A percentile compares a stretch with the other conserved stretches of the same genome.
Evolutionary conservation across 495 filamentous ascomycete species (phyloP).

Genomic region (Tuber aestivum): DNA sequence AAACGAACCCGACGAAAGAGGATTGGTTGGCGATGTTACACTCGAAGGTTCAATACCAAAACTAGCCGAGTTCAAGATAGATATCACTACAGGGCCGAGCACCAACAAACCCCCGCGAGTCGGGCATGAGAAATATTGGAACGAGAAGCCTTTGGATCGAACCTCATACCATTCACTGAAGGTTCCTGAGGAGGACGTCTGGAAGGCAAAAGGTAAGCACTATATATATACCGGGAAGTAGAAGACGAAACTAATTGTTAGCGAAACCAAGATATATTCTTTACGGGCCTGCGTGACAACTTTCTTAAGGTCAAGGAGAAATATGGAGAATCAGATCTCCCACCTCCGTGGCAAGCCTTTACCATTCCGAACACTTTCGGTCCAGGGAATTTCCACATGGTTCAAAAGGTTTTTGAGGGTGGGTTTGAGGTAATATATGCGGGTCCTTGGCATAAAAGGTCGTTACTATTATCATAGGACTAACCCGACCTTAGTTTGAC

Average conservation of each 20-base stretch:
- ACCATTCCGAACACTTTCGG: slow-evolving; percentile 65
- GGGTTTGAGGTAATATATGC: slow-evolving; percentile 59
- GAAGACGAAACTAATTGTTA: slow-evolving; percentile 11
- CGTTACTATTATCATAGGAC: neutral
- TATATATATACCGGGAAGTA: slow-evolving; percentile 29
- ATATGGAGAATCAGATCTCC: slow-evolving; percentile 64
- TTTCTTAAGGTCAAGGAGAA: slow-evolving; percentile 67
- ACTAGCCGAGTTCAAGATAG: slow-evolving; percentile 78
- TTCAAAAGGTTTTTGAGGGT: slow-evolving; percentile 90
- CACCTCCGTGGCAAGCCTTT: slow-evolving; percentile 81
- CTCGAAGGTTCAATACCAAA: slow-evolving; percentile 65
- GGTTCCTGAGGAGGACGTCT: slow-evolving; percentile 63
- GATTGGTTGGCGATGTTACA: slow-evolving; percentile 67
- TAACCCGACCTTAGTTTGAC: slow-evolving; percentile 60
- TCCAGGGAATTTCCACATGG: slow-evolving; percentile 73
- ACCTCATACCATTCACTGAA: slow-evolving; percentile 67
- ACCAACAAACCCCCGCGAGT: slow-evolving; percentile 58
- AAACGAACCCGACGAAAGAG: slow-evolving; percentile 44
- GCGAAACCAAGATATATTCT: slow-evolving; percentile 26
- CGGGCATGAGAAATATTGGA: slow-evolving; percentile 56
- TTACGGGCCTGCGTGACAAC: slow-evolving; percentile 35
- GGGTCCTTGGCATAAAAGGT: neutral
- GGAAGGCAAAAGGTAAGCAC: slow-evolving; percentile 71
- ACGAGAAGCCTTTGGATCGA: slow-evolving; percentile 67
- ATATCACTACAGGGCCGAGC: slow-evolving; percentile 63